Evolutionary conservation across 192 early-diverging fungal genomes (phyloP).

Genomic region (Diversispora eburnea): DNA sequence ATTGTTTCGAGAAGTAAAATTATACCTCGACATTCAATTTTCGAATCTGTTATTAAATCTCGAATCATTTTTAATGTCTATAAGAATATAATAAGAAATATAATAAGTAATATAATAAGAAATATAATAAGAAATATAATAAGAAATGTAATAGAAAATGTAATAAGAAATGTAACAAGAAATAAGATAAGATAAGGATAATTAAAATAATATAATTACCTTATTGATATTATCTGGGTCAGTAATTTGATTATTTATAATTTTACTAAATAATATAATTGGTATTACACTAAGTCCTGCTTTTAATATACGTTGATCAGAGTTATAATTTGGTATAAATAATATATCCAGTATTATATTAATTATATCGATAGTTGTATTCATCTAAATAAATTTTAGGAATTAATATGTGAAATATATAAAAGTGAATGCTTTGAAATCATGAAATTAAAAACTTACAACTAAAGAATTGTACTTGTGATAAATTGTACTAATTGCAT

Average conservation of each 20-base stretch:
- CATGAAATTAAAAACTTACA: neutral
- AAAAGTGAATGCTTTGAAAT: neutral
- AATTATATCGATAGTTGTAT: neutral
- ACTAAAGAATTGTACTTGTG: neutral
- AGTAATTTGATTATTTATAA: slow-evolving; percentile 9
- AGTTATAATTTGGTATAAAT: slow-evolving; percentile 1
- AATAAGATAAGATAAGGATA: neutral
- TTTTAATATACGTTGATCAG: slow-evolving; percentile 17
- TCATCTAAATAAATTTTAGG: neutral
- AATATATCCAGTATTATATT: slow-evolving; percentile 12
- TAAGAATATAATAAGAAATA: neutral
- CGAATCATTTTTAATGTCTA: slow-evolving; percentile 22
- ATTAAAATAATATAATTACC: neutral
- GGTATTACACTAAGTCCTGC: slow-evolving; percentile 18
- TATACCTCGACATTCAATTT: slow-evolving; percentile 29
- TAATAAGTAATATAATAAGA: neutral
- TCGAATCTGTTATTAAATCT: slow-evolving; percentile 23
- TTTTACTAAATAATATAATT: slow-evolving; percentile 5
- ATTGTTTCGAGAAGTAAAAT: slow-evolving; percentile 31
- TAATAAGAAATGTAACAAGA: neutral
- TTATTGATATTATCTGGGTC: slow-evolving; percentile 14
- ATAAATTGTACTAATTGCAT: slow-evolving; percentile 9
- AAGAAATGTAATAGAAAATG: slow-evolving; percentile 7
- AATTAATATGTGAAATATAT: neutral
- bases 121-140: neutral